Evolutionary conservation across 2,329 filamentous ascomycete species (phyloP), one percentile per base, ranked within the genome.

Genomic region (Polytolypa hystricis): DNA sequence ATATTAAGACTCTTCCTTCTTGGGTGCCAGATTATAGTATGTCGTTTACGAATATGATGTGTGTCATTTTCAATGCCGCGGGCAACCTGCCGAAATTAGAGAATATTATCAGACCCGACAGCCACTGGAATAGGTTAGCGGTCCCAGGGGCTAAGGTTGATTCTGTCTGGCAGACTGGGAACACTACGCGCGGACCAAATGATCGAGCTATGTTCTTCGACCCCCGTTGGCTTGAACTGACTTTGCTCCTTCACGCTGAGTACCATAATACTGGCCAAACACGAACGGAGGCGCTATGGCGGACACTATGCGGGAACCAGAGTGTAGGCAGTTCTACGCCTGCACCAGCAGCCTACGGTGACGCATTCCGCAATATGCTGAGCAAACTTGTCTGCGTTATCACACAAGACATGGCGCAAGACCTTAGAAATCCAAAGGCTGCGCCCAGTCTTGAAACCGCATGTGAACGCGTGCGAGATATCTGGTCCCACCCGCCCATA

Each of bases 211-310:
- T 39, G 19, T 33, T 41, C 16, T 44, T 44, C 26, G 42, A 44
- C 26, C 39, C 33, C 4, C 34, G 31, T n/a, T 44, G 42, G 40
- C 27, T 41, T 17, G 37, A 41, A 19, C 12, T 44, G 6, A 26
- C 37, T 6, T 28, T 42, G 10, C 30, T 36, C 15, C 19, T 44
- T 4, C 39, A 36, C 5, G 30, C 33, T 4, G 23, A 32, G 14
- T 44, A 44, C 17, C 39, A 39, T 14, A 31, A 26, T 27, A n/a
- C n/a, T n/a, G 34, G 37, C 9, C 39, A 40, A 16, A 26, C 12
- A n/a, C 36, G 42, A 15, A 42, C 39, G 3, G 40, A 44, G 27
- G 42, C 18, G 1, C 34, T 44, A 12, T 44, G 42, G 42, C 36
- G 42, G 7, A 44, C 42, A 2, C 19, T 42, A n/a, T 44, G 42